Base-by-base conservation (phyloP, 2,329 filamentous ascomycete genomes). In the Colletotrichum sp. region DNA sequence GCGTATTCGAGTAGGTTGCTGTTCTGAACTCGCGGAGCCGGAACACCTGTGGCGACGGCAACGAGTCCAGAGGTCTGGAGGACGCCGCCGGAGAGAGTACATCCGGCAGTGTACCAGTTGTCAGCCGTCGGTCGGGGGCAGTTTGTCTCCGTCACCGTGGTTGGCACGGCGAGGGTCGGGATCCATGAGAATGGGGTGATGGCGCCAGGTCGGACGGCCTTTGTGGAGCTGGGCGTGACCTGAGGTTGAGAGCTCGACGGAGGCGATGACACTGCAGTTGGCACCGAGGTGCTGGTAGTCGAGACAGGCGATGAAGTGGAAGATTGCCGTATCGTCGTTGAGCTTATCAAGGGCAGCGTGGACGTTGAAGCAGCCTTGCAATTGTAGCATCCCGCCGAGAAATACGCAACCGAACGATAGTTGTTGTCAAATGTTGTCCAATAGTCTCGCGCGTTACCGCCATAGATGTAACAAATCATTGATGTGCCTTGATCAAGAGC, bases 71-170 rank as follows among this genome's bases (percentile, higher is more conserved):
- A 71, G 8, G 43, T 56, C 62, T 66, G 69, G 1, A 71, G 36
- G 6, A 64, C 48, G 16, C 62, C 70, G 32, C 70, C 70, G 62
- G 70, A 72, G 2, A 72, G 36, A 16, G 62, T 72, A n/a, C 70
- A 72, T n/a, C 70, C 70, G 48, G 70, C 70, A 12, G 18, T 48
- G 55, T 72, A 72, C 70, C 70, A 72, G 16, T 60, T n/a, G 32
- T 5, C 70, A 18, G 34, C 61, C 13, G 62, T 72, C 6, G 70
- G 70, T 21, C 32, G 26, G 15, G 48, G 64, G 28, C 70, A 72
- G 38, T 28, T 64, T 4, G 70, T 67, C 34, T 67, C 64, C 10
- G 70, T 66, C 15, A 61, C 70, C 24, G 61, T 48, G 10, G 38
- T 60, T 2, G 70, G 70, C 6, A 72, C 28, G 18, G 48, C 61